Conservation (phyloP, 2,329 filamentous ascomycete species). For the Cercospora sp. region DNA sequence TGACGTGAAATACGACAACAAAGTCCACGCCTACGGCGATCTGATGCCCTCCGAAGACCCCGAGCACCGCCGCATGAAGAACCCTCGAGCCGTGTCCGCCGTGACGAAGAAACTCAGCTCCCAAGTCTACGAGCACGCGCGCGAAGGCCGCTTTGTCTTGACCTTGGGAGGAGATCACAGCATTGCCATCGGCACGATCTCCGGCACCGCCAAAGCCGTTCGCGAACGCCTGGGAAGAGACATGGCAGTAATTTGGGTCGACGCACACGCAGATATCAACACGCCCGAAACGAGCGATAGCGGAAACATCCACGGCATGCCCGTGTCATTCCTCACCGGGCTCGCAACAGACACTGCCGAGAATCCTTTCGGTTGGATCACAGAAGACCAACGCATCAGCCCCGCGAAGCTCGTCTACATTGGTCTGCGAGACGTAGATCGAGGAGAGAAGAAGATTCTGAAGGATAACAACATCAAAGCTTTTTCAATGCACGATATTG, state of each 20-base stretch:
- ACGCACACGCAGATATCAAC: slow-evolving; percentile 98
- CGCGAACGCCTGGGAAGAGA: slow-evolving; percentile 79
- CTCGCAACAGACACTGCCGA: slow-evolving; percentile 68
- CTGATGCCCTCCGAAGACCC: slow-evolving; percentile 72
- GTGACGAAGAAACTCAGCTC: slow-evolving; percentile 77
- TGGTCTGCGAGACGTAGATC: slow-evolving; percentile 86
- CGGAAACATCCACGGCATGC: slow-evolving; percentile 98
- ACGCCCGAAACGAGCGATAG: slow-evolving; percentile 85
- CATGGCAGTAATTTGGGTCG: slow-evolving; percentile 96
- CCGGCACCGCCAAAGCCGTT: slow-evolving; percentile 81
- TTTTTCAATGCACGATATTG: slow-evolving; percentile 98
- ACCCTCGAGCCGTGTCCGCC: slow-evolving; percentile 79
- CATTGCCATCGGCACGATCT: slow-evolving; percentile 91
- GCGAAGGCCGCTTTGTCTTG: slow-evolving; percentile 79
- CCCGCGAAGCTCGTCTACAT: slow-evolving; percentile 93
- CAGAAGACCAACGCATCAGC: slow-evolving; percentile 68
- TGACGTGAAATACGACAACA: slow-evolving; percentile 78
- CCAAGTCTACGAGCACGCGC: slow-evolving; percentile 86
- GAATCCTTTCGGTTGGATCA: slow-evolving; percentile 88
- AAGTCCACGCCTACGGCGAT: slow-evolving; percentile 79
- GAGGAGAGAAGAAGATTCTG: slow-evolving; percentile 90
- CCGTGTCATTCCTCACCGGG: slow-evolving; percentile 86
- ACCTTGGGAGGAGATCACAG: slow-evolving; percentile 96
- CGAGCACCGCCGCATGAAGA: slow-evolving; percentile 89
- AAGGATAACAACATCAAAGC: slow-evolving; percentile 88